Percentiles rank a stretch among this genome's conserved stretches.
phyloP scores from a whole-genome alignment of 306 rosid species.

The Canavalia ensiformis region DNA sequence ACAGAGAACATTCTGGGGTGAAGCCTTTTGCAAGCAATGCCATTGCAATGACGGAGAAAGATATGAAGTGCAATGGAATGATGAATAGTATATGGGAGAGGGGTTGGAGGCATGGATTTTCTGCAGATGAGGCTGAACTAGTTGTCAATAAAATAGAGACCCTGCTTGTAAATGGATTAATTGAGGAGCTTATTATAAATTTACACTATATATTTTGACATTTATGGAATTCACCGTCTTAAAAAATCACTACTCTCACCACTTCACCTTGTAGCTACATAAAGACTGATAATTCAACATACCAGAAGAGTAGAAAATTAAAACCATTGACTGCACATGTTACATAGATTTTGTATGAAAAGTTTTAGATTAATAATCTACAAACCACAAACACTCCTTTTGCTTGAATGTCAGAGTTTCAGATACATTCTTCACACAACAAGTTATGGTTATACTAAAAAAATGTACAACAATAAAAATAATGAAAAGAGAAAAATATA shows the following conservation, averaged over 20 bases:
- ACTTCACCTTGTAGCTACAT: not conserved
- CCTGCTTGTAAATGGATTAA: slow-evolving; percentile 59
- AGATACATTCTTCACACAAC: too few species aligned
- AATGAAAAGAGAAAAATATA: too few species aligned
- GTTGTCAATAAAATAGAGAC: slow-evolving; percentile 65
- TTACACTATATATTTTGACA: slow-evolving; percentile 18
- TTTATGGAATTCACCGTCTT: not conserved
- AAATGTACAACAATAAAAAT: too few species aligned
- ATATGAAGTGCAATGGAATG: slow-evolving; percentile 18
- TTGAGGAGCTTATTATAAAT: slow-evolving; percentile 65
- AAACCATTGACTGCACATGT: not conserved
- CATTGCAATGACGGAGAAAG: slow-evolving; percentile 19
- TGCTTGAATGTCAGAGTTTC: too few species aligned
- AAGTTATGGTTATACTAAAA: too few species aligned
- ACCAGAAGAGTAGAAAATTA: not conserved
- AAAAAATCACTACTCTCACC: not conserved
- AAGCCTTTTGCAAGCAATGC: slow-evolving; percentile 42
- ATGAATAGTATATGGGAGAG: slow-evolving; percentile 58
- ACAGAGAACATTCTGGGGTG: slow-evolving; percentile 47
- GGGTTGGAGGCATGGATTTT: slow-evolving; percentile 69
- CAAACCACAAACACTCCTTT: too few species aligned
- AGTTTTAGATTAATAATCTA: too few species aligned
- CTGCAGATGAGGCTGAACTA: slow-evolving; percentile 66
- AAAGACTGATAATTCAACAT: not conserved
- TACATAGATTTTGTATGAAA: not conserved